Evolutionary conservation across 495 filamentous ascomycete genomes (phyloP), one percentile per base, ranked within the genome.

Genomic region (Hypoxylon rickii): DNA sequence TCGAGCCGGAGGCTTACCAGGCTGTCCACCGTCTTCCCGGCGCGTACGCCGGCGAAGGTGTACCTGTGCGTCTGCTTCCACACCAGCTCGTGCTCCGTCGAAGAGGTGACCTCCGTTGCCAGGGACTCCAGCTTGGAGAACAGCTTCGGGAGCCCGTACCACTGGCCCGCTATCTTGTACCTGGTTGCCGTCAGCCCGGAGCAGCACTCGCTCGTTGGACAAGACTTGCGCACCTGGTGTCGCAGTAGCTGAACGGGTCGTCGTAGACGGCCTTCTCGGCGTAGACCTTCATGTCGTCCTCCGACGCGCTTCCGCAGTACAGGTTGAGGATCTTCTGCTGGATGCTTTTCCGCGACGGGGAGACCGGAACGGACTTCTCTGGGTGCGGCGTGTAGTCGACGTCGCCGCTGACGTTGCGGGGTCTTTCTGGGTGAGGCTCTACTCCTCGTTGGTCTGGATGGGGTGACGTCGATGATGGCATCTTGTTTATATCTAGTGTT

Each of bases 261-360:
- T 80, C 77, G 42, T 80, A 79, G 33, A 80, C 58, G 3, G 77
- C 65, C 38, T 76, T 62, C 40, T 70, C 62, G 7, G 74, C 74
- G 51, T 79, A 78, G 3, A 78, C 76, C 22, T 66, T 55, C 73
- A 79, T 80, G 53, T 80, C 76, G n/a, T 75, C 66, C 42, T 79
- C 71, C 38, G 64, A 72, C 12, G 72, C 73, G 37, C 72, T 76
- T n/a, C 77, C 77, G 42, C 65, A 68, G 55, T 78, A 79, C 1
- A 79, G 54, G n/a, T 64, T 68, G 12, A 67, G 70, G 37, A 78
- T 77, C 8, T 56, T 47, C 22, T 73, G 55, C 1, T 79, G 56
- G 52, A 79, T 77, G 11, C 49, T 51, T 31, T 75, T 64, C 7
- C 67, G 55, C 5, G 68, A 55, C 0, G 66, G 56, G 3, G 67